Base-by-base conservation (phyloP, 257 asterid species). In the Nicotiana tabacum region DNA sequence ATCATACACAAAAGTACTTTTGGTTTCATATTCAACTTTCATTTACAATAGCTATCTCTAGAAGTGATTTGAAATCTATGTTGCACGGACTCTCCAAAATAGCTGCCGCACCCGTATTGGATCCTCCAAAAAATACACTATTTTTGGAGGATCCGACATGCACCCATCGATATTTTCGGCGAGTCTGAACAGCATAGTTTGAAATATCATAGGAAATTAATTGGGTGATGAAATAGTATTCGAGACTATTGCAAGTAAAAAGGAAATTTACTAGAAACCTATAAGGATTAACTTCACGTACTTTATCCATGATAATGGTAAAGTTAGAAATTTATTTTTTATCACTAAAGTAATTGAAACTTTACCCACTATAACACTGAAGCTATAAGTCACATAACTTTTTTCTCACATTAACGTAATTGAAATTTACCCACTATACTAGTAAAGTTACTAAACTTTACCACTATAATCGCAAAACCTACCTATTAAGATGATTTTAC, bases 21-120 rank as follows among this genome's bases (percentile, higher is more conserved):
- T 39, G 46, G 46, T 39, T 39, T 74, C 92, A 90, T 66, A 62
- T 91, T 60, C 90, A 95, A 13, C 88, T 89, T 18, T 91, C 98
- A 9, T 74, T 89, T 91, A 98, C 39, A 27, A 65, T 64, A 16
- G 18, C 30, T 11, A 64, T 24, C 32, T 3, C 24, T 61, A 21
- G 3, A 24, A 24, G 35, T 64, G 66, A 61, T 61, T 61, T 9
- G 13, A 21, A 29, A 29, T 29, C 30, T 29, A 29, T 29, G 30
- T 29, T 29, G 30, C 30, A 1, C 30, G 30, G 30, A 29, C 30
- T 29, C 30, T 29, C 30, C 30, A 29, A 29, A 21, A 29, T 29
- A 29, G 30, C 2, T 29, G 30, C 30, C 30, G 30, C 30, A 29
- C 30, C 30, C 1, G 30, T 29, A 29, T 29, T 2, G 30, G 30